Base-by-base conservation (phyloP, 2,329 filamentous ascomycete species). In the Xylaria sp. region DNA sequence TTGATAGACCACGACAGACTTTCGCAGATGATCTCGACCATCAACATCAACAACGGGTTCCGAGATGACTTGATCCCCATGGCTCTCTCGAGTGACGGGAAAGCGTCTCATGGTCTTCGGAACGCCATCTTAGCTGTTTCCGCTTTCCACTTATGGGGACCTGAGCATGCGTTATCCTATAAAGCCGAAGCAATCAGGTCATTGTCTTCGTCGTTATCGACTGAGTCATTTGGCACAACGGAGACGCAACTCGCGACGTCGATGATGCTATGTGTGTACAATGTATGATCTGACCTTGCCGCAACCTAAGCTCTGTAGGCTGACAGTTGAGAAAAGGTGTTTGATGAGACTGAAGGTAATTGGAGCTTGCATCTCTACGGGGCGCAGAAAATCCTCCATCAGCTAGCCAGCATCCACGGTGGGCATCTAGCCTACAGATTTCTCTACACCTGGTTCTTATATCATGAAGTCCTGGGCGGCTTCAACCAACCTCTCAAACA, bases 251-350 rank as follows among this genome's bases (percentile, higher is more conserved):
- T 82, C 53, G 79, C 80, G 14, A 77, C 79, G 12, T 81, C 78
- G 7, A 80, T 83, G 81, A 82, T 83, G 80, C 74, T 83, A 6
- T 82, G 80, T 55, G 80, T 83, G 15, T 82, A 82, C 61, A 81
- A 79, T 68, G 80, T 82, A 64, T 69, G 78, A 64, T 6, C 9
- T n/a, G n/a, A 14, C 60, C 25, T 28, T 17, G 5, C 2, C n/a
- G 9, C 33, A 11, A 19, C 2, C 9, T 35, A 43, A 1, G 47
- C 23, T 14, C 19, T 15, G 1, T 42, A 14, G 17, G 28, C 19
- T 50, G 38, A 31, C 51, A 25, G 11, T 38, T 31, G 9, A 35
- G n/a, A n/a, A n/a, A 58, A 82, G 80, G 80, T 83, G 12, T 83
- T 83, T 67, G 81, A 83, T 60, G 79, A 80, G 54, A 76, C 73